phyloP scores from a whole-genome alignment of 768 basidiomycete species.

The Pisolithus sp. region DNA sequence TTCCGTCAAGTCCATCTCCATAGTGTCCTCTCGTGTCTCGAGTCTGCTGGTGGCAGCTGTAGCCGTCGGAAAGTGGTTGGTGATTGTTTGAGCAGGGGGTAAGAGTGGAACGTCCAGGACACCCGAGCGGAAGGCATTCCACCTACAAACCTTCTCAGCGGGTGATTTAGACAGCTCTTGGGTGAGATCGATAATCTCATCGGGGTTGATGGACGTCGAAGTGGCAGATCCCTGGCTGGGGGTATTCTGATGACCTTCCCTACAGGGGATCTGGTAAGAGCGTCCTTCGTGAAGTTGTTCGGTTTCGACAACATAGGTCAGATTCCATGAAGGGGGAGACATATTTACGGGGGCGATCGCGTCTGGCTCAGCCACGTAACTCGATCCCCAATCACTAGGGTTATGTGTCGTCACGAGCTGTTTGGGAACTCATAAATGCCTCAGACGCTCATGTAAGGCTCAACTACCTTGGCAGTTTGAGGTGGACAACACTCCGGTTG shows the following conservation, averaged over 20 bases:
- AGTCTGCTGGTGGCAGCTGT: background rate
- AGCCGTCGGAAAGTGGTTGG: background rate
- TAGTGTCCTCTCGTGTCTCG: background rate
- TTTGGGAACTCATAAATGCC: background rate
- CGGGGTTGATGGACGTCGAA: background rate
- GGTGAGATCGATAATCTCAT: slow-evolving; percentile 8
- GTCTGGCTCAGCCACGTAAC: background rate
- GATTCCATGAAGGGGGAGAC: background rate
- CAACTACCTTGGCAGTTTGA: background rate
- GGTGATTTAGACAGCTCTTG: background rate
- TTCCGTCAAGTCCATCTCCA: too few species aligned
- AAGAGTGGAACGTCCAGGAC: slow-evolving; percentile 10
- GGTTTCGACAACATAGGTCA: background rate
- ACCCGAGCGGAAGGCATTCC: slow-evolving; percentile 24
- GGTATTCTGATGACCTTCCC: background rate
- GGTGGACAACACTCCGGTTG: background rate
- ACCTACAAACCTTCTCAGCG: slow-evolving; percentile 5
- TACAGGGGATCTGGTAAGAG: background rate
- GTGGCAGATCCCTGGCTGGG: background rate
- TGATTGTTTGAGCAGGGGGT: background rate
- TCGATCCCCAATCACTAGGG: background rate
- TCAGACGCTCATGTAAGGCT: background rate
- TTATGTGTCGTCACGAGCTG: background rate
- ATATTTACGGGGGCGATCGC: background rate
- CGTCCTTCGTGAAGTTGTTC: background rate